Evolutionary conservation across 257 asterid genomes (phyloP), one percentile per base, ranked within the genome.

Genomic region (Perilla frutescens): DNA sequence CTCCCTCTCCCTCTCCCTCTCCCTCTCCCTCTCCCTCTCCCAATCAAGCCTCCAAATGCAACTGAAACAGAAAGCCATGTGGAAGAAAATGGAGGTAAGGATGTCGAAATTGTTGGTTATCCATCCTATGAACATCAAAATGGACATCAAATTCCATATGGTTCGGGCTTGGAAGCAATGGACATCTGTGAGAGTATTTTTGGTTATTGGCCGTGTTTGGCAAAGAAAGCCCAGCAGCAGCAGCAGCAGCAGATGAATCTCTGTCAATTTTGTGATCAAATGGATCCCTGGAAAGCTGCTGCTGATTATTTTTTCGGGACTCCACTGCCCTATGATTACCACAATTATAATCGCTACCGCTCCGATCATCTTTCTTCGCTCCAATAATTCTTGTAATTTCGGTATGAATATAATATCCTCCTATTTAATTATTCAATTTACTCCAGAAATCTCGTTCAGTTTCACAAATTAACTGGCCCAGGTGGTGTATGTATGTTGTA

Each of bases 131-230:
- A 72, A 57, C 13, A 62, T 58, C 75, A 66, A 43, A 14, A 73
- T 31, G 81, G 64, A 51, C 9, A 53, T 47, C 79, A 78, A n/a
- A 56, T 67, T 32, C 80, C 90, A 3, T 83, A 88, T 71, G 97
- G 98, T 44, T 84, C 91, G 31, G 98, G 97, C 48, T 86, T 89
- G 88, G 98, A 93, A 84, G 59, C 88, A 8, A 26, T 89, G 77
- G 97, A 91, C 62, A 20, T 93, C 6, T 91, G 98, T 81, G 98
- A 89, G 1, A 74, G 84, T 56, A 15, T 93, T 56, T 91, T 93
- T 74, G 98, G 98, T 66, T 79, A 93, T 49, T 93, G 98, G 96
- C 98, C 97, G 0, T 91, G 98, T 72, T 37, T 89, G 40, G 90
- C 79, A 13, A 87, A 85, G 81, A 77, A 51, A 15, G 77, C 76